phyloP scores from a whole-genome alignment of 75 land plant genomes.

The Selaginella tamariscina region DNA sequence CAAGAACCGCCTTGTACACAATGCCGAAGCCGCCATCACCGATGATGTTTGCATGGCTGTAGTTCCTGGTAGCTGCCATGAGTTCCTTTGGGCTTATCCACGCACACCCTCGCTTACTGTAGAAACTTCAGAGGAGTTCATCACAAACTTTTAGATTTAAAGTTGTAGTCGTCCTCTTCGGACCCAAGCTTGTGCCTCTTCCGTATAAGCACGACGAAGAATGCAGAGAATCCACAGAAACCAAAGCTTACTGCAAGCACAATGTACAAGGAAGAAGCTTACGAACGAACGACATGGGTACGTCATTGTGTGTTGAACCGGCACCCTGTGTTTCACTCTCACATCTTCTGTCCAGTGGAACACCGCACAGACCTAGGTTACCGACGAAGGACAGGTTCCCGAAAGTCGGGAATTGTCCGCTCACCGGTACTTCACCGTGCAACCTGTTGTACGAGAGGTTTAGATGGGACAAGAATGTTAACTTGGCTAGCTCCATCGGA shows the following conservation, averaged over 20 bases:
- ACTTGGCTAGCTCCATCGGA: not conserved
- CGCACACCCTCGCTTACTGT: not conserved
- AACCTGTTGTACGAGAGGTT: not conserved
- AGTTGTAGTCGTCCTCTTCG: not conserved
- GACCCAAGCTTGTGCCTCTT: not conserved
- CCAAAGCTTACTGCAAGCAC: not conserved
- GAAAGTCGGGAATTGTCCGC: slow-evolving; percentile 3
- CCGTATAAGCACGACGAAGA: slow-evolving; percentile 3
- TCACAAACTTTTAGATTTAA: not conserved
- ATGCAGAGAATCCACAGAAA: slow-evolving; percentile 4
- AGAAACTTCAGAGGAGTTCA: not conserved
- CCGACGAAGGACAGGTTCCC: not conserved
- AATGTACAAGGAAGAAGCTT: not conserved
- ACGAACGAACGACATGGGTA: not conserved
- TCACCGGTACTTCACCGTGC: not conserved
- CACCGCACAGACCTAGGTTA: not conserved
- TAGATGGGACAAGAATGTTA: not conserved
- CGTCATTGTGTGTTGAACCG: not conserved
- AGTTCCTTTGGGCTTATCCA: slow-evolving; percentile 1
- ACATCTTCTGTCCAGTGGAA: no score
- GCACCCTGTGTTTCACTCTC: not conserved
- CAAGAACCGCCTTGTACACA: slow-evolving; percentile 4
- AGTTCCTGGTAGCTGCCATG: not conserved
- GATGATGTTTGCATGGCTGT: slow-evolving; percentile 13
- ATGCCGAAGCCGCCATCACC: slow-evolving; percentile 12